Base-by-base conservation (phyloP, 2,329 filamentous ascomycete genomes). In the Aspergillus novofumigatus region DNA sequence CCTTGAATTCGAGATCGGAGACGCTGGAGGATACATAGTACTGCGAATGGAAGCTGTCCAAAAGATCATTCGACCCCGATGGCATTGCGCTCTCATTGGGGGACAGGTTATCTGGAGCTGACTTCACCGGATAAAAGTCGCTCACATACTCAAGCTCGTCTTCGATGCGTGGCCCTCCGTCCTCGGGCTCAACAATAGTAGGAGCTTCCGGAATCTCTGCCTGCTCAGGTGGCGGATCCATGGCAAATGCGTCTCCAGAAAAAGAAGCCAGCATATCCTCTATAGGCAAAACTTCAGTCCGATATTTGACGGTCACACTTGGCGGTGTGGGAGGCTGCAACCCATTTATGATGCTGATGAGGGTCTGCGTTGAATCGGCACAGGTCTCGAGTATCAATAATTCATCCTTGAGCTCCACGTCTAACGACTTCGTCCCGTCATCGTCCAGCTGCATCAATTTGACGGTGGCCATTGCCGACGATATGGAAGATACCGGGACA, bases 301-400 rank as follows among this genome's bases (percentile, higher is more conserved):
- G 84, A 72, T 96, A 99, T 69, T 94, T 94, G 62, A 87, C 84
- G 64, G 89, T 87, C 59, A 88, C 91, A 67, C 85, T 93, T 1
- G 92, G 91, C 0, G 92, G 88, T 7, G 86, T 87, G 1, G 94
- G 93, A 4, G 93, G 94, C 41, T 87, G 86, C 4, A 99, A 80
- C 0, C 89, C 92, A 66, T 89, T 91, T 17, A 92, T 77, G 45
- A 96, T 82, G 1, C 84, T 82, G 53, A 96, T 88, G 14, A 99
- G 81, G 0, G 94, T 99, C 71, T 97, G 92, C 0, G 92, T 97
- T 1, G 94, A 99, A 74, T 99, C 94, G 29, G 94, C 94, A 67
- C 95, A 99, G 1, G 92, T 95, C 73, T 99, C 94, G 6, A 99
- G 77, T 35, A 99, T 87, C 53, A 99, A 80, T 1, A 99, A 81